These are phyloP conservation scores for Fusarium temperatum DNA, from an alignment of 2,329 filamentous ascomycete genomes.

Conservation along the genomic window DNA sequence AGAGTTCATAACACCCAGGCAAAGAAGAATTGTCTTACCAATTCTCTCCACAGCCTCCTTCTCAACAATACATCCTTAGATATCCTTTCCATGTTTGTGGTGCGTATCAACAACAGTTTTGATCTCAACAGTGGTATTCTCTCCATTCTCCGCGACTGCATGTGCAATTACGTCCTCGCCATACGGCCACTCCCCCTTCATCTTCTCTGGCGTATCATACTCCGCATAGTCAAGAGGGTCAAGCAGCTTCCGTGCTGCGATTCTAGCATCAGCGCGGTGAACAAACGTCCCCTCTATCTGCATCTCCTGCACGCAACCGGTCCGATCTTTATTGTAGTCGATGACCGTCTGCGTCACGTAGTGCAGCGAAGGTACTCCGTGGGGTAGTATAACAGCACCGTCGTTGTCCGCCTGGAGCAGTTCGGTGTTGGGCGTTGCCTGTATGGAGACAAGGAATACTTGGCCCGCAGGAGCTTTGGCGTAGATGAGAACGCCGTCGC, in stretches of 20 bases:
- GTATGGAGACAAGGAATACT: slow-evolving; percentile 50
- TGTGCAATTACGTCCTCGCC: slow-evolving; percentile 56
- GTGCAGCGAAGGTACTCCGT: slow-evolving; percentile 46
- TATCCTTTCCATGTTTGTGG: not conserved
- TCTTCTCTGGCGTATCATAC: slow-evolving; percentile 47
- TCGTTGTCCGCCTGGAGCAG: slow-evolving; percentile 32
- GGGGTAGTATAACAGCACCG: slow-evolving; percentile 34
- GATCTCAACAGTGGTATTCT: slow-evolving; percentile 42
- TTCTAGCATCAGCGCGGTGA: slow-evolving; percentile 45
- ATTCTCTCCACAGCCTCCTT: too few species aligned
- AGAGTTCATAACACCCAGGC: not conserved
- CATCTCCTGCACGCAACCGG: slow-evolving; percentile 46
- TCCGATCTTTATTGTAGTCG: slow-evolving; percentile 52
- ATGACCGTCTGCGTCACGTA: slow-evolving; percentile 55
- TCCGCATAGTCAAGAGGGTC: slow-evolving; percentile 45
- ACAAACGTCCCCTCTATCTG: slow-evolving; percentile 53
- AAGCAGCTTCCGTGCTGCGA: slow-evolving; percentile 48
- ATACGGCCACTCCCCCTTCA: slow-evolving; percentile 52
- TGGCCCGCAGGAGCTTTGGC: slow-evolving; percentile 49
- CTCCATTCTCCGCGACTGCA: slow-evolving; percentile 53
- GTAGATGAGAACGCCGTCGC: slow-evolving; percentile 51
- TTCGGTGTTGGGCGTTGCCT: slow-evolving; percentile 51
- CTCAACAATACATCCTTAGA: not conserved
- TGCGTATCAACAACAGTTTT: not conserved
- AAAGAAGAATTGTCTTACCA: not conserved